phyloP scores from a whole-genome alignment of 345 rosid genomes.

The Excoecaria cochinchinensis region DNA sequence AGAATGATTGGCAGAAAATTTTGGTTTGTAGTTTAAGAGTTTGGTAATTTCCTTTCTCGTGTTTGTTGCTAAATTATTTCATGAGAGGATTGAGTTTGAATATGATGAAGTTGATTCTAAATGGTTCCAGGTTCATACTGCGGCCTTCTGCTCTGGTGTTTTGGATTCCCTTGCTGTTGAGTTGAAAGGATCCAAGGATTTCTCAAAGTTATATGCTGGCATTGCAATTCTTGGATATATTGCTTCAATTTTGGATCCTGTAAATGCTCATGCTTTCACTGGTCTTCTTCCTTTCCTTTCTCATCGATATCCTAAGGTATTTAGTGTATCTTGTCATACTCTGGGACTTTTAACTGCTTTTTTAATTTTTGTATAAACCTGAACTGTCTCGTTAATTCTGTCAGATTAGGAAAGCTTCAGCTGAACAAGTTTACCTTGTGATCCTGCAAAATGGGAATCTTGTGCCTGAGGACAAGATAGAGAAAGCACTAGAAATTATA shows the following conservation, averaged over 20 bases:
- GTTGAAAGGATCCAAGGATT: conserved; percentile 68
- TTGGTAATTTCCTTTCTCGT: neutral
- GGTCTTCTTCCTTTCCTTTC: conserved; percentile 64
- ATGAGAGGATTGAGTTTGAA: neutral
- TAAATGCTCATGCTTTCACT: conserved; percentile 54
- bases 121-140: conserved; percentile 46
- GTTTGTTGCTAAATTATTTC: neutral
- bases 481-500: conserved; percentile 58
- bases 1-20: neutral
- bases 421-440: conserved; percentile 68
- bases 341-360: no score
- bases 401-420: conserved; percentile 82
- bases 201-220: conserved; percentile 69
- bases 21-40: neutral
- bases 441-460: conserved; percentile 65
- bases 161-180: conserved; percentile 73
- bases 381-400: no score
- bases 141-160: conserved; percentile 49
- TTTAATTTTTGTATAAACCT: no score
- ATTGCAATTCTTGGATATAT: conserved; percentile 75
- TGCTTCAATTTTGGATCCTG: conserved; percentile 54
- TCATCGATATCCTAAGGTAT: conserved; percentile 84
- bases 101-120: neutral
- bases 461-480: conserved; percentile 53
- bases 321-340: neutral